Evolutionary conservation across 2,329 filamentous ascomycete genomes (phyloP), one percentile per base, ranked within the genome.

Genomic region (Alternaria panax): DNA sequence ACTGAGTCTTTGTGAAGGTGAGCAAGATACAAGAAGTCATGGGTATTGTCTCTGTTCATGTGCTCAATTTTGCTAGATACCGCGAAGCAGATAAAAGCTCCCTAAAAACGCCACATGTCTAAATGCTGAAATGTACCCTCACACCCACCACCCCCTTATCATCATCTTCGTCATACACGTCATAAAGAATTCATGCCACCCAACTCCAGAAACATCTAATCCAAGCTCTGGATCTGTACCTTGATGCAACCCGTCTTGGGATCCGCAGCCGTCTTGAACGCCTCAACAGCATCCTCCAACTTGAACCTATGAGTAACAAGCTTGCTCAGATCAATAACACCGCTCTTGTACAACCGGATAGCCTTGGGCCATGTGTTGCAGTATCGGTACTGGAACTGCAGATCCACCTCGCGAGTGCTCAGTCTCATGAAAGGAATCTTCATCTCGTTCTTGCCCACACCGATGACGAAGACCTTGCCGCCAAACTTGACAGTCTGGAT

Each of bases 311-410:
- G 94, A 40, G 94, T 97, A 34, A 97, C 92, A 62, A 98, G 81
- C 80, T 87, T 90, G 71, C 86, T 86, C 75, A 97, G 81, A 75
- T 96, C 88, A 70, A 98, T 86, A 4, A 97, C 87, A 2, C 92
- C 92, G 75, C 89, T 92, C 83, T 92, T 87, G 36, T 98, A 86
- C 65, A 98, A 83, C 47, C 93, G 87, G 68, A 98, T 97, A 42
- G 95, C 94, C 63, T 92, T 87, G 32, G 94, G 95, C 94, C 94
- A 98, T 22, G 92, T 97, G 83, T 98, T 97, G 82, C 86, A 87
- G 83, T 98, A 98, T 62, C 95, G 88, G 83, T 98, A 98, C 83
- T 98, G 94, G 80, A 97, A 95, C 81, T 96, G 92, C 61, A 98
- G 84, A 80, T 98, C 94, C 69, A 98, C 91, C 82, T 98, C 95